Conservation (phyloP, 768 basidiomycete species). For the Suillus cothurnatus region DNA sequence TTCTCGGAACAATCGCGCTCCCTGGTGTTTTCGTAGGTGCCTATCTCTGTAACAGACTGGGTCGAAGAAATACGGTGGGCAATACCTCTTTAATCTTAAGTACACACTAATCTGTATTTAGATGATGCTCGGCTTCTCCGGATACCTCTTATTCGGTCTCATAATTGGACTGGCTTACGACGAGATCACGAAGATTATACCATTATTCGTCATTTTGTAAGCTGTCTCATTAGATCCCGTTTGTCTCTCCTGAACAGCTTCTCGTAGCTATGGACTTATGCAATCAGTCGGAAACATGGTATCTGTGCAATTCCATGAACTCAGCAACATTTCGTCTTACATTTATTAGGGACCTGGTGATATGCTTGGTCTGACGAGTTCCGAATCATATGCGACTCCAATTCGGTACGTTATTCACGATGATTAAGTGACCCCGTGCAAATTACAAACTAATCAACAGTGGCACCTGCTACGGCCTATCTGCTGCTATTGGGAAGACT, state of each 20-base stretch:
- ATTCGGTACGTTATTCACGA: conserved; percentile 45
- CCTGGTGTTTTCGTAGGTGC: conserved; percentile 61
- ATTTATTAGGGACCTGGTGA: conserved; percentile 63
- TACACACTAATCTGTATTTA: conserved; percentile 23
- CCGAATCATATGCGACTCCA: conserved; percentile 69
- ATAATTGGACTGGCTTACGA: conserved; percentile 63
- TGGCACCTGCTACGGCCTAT: conserved; percentile 71
- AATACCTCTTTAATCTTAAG: not conserved
- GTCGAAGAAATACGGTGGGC: conserved; percentile 58
- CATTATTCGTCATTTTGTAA: conserved; percentile 70
- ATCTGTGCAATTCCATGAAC: conserved; percentile 14
- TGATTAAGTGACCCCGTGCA: not conserved
- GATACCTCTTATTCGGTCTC: conserved; percentile 66
- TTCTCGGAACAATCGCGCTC: conserved; percentile 60
- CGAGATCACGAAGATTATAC: conserved; percentile 60
- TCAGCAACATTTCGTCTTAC: conserved; percentile 14
- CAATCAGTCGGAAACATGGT: conserved; percentile 72
- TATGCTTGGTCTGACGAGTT: conserved; percentile 67
- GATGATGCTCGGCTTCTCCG: conserved; percentile 71
- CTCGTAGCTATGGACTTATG: conserved; percentile 65
- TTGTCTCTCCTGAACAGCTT: conserved; percentile 7
- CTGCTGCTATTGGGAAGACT: conserved; percentile 68
- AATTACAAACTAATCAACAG: conserved; percentile 28
- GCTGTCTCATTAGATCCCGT: conserved; percentile 19
- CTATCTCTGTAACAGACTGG: conserved; percentile 52